Base-by-base conservation (phyloP, 805 yeast genomes). In the Lipomyces yamanashiensis region DNA sequence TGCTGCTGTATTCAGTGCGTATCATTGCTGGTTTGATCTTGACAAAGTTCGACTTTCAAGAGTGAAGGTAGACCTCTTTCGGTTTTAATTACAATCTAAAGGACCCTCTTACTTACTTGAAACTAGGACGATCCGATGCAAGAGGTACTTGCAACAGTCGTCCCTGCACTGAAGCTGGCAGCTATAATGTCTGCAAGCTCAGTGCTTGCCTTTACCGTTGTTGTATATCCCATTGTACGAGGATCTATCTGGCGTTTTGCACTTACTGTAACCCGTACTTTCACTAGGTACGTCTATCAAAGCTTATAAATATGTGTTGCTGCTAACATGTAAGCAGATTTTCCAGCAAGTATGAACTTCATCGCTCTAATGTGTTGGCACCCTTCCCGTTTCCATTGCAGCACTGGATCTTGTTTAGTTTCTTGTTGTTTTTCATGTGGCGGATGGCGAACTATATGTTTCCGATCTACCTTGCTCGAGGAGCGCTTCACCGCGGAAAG, bases 401-500 rank as follows among this genome's bases (percentile, higher is more conserved):
- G 28, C 71, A 64, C 41, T 44, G 67, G 36, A 40, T 71, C 15
- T 48, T 55, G 41, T 44, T 67, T n/a, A 33, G 70, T 9, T 62
- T 67, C 44, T 15, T 64, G 12, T 28, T 62, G 10, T 41, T 54
- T 36, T 57, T 66, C 52, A 23, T 57, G 6, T 71, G 71, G 71
- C 44, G 52, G 12, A 41, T 72, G 21, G 63, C 72, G 7, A 71
- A 74, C 63, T 56, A 71, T 43, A 68, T 70, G 58, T 74, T 72
- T 60, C 62, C 71, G 28, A 66, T 73, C 23, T 79, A 76, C 63
- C 59, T 78, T 71, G 69, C 77, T 5, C 67, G 74, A 12, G 80
- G 80, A 0, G 79, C 81, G 1, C 58, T 64, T 8, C 74, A 74
- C 52, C 54, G 74, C 13, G 75, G 76, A 12, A 67, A 67, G 36